These are phyloP conservation scores for Fusarium palustre DNA, from an alignment of 2,329 filamentous ascomycete genomes.

Conservation along the genomic window DNA sequence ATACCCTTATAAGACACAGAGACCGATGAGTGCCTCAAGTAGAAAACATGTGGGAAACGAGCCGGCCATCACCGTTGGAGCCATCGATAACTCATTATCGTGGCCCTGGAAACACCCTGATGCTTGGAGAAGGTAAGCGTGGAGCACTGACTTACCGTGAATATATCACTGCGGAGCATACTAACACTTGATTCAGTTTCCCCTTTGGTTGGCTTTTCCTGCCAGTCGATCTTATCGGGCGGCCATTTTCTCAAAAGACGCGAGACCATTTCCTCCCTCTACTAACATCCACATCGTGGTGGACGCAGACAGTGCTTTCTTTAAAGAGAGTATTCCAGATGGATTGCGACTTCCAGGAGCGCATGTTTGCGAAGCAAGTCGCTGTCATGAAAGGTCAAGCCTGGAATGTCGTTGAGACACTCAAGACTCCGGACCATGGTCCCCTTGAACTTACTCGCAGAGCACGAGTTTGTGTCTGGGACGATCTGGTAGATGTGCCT, in stretches of 20 bases:
- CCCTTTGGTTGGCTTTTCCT: constrained; percentile 99
- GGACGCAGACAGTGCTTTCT: constrained; percentile 91
- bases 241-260: constrained; percentile 94
- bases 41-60: constrained; percentile 58
- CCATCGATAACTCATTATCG: constrained; percentile 97
- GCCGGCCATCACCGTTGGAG: constrained; percentile 81
- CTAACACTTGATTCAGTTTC: constrained; percentile 69
- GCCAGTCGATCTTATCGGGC: constrained; percentile 93
- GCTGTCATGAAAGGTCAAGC: constrained; percentile 99
- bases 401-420: constrained; percentile 98
- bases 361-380: constrained; percentile 98
- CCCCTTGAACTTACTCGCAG: constrained; percentile 92
- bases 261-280: constrained; percentile 95
- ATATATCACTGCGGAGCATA: neutral
- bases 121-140: constrained; percentile 73
- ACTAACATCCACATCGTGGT: constrained; percentile 95
- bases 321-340: constrained; percentile 89
- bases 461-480: constrained; percentile 95
- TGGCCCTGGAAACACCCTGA: constrained; percentile 99
- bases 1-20: constrained; percentile 80
- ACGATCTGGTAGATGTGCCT: constrained; percentile 95
- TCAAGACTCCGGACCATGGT: constrained; percentile 92
- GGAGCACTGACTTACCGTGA: constrained; percentile 2
- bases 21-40: constrained; percentile 84
- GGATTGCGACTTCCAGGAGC: constrained; percentile 96